These are phyloP conservation scores for Cadophora malorum DNA, from an alignment of 2,329 filamentous ascomycete species.

Conservation along the genomic window DNA sequence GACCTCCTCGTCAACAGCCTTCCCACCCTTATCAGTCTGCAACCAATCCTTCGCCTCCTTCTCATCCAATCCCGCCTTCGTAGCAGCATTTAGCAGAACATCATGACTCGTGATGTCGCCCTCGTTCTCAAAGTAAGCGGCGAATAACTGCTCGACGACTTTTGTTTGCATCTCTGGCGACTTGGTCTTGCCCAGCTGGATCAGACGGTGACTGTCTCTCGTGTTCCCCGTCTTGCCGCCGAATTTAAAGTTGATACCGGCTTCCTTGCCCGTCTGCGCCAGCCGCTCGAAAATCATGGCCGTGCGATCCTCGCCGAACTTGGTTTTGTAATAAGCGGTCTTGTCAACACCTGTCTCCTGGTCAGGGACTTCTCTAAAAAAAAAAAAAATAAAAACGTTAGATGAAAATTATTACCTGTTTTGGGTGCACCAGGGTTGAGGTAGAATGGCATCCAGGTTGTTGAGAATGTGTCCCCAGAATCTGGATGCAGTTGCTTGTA, in stretches of 20 bases:
- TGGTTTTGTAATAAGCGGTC: conserved; percentile 62
- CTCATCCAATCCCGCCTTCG: conserved; percentile 59
- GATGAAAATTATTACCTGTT: conserved; percentile 51
- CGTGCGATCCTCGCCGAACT: conserved; percentile 68
- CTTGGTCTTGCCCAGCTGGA: conserved; percentile 70
- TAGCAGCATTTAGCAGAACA: conserved; percentile 58
- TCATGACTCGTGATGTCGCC: conserved; percentile 66
- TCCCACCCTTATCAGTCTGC: conserved; percentile 58
- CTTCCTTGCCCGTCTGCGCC: conserved; percentile 60
- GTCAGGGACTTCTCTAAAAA: conserved; percentile 26
- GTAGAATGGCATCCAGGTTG: conserved; percentile 82
- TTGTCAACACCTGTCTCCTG: conserved; percentile 55
- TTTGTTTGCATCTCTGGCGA: conserved; percentile 59
- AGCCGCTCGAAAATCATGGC: conserved; percentile 64
- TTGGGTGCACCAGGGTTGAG: conserved; percentile 71
- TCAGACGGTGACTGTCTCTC: conserved; percentile 77
- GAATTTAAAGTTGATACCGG: conserved; percentile 77
- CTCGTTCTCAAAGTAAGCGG: conserved; percentile 68
- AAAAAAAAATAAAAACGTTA: too few relatives aligned
- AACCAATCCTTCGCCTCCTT: conserved; percentile 61
- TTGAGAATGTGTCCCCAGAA: conserved; percentile 71
- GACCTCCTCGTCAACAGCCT: conserved; percentile 46
- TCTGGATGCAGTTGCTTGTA: conserved; percentile 68
- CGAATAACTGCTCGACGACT: conserved; percentile 69
- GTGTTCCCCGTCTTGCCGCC: conserved; percentile 77